phyloP scores from a whole-genome alignment of 805 yeast species.

The Yueomyces sinensis region DNA sequence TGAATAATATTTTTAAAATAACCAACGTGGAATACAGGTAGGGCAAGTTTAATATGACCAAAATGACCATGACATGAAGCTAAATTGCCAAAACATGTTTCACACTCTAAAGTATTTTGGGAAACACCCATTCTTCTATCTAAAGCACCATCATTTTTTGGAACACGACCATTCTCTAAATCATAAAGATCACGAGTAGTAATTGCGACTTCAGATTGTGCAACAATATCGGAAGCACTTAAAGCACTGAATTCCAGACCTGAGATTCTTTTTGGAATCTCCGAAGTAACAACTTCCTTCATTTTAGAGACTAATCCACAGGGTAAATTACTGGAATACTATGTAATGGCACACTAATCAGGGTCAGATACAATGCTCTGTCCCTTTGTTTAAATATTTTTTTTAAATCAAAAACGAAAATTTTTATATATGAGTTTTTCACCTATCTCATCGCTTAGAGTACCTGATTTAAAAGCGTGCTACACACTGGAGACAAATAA shows the following conservation, averaged over 20 bases:
- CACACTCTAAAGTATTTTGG: conserved; percentile 71
- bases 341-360: no score
- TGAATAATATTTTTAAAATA: conserved; percentile 85
- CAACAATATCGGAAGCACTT: conserved; percentile 81
- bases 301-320: no score
- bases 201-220: conserved; percentile 90
- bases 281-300: conserved; percentile 42
- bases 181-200: conserved; percentile 86
- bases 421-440: no score
- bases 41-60: conserved; percentile 84
- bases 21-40: conserved; percentile 97
- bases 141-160: conserved; percentile 74
- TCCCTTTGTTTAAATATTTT: no score
- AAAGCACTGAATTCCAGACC: conserved; percentile 89
- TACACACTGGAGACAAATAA: no score
- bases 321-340: no score
- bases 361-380: no score
- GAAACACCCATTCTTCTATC: conserved; percentile 93
- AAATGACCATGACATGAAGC: conserved; percentile 98
- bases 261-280: conserved; percentile 79
- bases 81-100: conserved; percentile 81
- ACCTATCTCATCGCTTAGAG: no score
- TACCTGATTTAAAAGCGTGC: no score
- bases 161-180: conserved; percentile 76
- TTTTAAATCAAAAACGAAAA: no score